These are phyloP conservation scores for Acanthamoeba sp. DNA, from an alignment of 208 protist species.

Conservation along the genomic window DNA sequence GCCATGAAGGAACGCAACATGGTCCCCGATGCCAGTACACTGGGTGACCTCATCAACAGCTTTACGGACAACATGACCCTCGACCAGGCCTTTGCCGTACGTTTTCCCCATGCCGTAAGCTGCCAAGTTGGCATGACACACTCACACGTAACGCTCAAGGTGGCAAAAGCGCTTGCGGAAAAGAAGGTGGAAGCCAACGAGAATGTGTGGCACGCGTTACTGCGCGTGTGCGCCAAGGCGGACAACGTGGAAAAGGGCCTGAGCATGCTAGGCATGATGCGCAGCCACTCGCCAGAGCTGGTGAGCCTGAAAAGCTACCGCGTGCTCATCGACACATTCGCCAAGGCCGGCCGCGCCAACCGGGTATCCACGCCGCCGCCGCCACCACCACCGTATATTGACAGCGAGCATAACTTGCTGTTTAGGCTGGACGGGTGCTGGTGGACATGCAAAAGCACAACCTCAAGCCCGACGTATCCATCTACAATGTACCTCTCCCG, in stretches of 20 bases:
- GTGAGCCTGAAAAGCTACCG: neutral
- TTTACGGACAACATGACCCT: neutral
- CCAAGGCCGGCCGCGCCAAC: neutral
- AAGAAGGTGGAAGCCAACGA: neutral
- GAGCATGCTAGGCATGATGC: neutral
- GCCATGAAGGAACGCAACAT: slow-evolving; percentile 41
- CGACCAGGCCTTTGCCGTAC: neutral
- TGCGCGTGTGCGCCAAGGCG: slow-evolving; percentile 7
- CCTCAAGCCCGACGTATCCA: neutral
- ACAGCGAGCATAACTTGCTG: neutral
- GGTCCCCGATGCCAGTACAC: neutral
- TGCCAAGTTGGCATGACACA: neutral
- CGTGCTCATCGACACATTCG: neutral
- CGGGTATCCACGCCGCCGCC: neutral
- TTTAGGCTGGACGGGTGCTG: neutral
- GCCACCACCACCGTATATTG: neutral
- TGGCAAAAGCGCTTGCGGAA: neutral
- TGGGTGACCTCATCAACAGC: neutral
- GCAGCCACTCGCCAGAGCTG: neutral
- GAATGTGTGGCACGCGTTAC: slow-evolving; percentile 27
- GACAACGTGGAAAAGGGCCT: neutral
- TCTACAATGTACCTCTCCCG: slow-evolving; percentile 21
- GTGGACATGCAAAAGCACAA: neutral
- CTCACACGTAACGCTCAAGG: neutral
- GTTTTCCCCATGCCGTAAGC: neutral